Base-by-base conservation (phyloP, 768 basidiomycete species). In the Auricularia heimuer region DNA sequence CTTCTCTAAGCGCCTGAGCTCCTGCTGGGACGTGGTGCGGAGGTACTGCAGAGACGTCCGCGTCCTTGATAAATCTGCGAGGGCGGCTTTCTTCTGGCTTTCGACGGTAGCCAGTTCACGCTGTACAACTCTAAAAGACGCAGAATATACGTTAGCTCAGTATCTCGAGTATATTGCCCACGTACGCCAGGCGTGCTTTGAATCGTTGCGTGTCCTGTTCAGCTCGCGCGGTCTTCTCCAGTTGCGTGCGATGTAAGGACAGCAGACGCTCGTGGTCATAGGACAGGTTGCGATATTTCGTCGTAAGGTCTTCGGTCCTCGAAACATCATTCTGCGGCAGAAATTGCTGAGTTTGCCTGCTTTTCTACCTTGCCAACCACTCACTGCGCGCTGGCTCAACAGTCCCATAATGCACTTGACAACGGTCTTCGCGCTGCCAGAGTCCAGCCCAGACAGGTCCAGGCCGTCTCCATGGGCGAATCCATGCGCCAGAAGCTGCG, bases 401-500 rank as follows among this genome's bases (percentile, higher is more conserved):
- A 94, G 81, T 1, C 81, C 80, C 4, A 92, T 76, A n/a, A 94
- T 69, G 73, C 90, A 92, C 73, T 89, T 92, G 3, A 87, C 81
- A 29, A 86, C 75, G 29, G 76, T 76, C 21, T 88, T 85, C 18
- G 81, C 78, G 39, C 88, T 81, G 3, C 79, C 72, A 61, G 79
- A 79, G 0, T 83, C 79, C 12, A 88, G 74, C 0, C 88, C 87
- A 0, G 89, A 88, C 44, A 94, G 76, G 12, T 79, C 83, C 21
- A 94, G 74, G 0, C 92, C 91, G 0, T 86, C 84, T 1, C 80
- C 70, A 10, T 82, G 70, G 1, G 82, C 75, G 68, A 89, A 94
- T 7, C 92, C 92, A 76, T 94, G 92, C 2, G 92, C 87, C 61
- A 90, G 75, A 4, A 94, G 82, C 69, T 94, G 92, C 21, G 87